Base-by-base conservation (phyloP, 177 flowering plant genomes). In the Tripterygium wilfordii region DNA sequence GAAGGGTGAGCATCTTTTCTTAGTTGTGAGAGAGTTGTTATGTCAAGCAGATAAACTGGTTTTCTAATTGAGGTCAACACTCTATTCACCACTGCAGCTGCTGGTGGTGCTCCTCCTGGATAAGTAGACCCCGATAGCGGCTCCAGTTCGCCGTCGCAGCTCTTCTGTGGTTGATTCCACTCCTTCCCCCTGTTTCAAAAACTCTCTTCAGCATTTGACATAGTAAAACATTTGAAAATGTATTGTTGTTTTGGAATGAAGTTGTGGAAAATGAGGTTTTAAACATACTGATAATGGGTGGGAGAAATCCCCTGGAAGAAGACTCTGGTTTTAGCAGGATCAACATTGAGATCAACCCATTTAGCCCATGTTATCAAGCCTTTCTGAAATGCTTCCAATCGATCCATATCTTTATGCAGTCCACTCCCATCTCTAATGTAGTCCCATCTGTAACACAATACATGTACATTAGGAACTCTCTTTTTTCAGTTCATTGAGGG, bases 291-390 rank as follows among this genome's bases (percentile, higher is more conserved):
- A 38, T 85, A 85, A 53, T 88, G 96, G 24, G 86, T 76, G 20
- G 98, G 96, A 57, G 95, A 88, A 37, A 88, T 88, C 24, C 95
- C 92, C 31, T 83, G 96, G 55, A 88, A 91, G 76, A 83, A 88
- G 40, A 91, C 92, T 57, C 59, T 79, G 15, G 98, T 91, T 38
- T 58, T 78, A 16, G 80, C 8, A 21, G 86, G 57, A 32, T 91
- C 86, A 13, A 88, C 66, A 18, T 72, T 79, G 10, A 13, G 48
- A 48, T 88, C 80, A 7, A 85, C 83, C 98, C 98, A 91, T 27
- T 52, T 64, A 2, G 57, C 92, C 98, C 98, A 90, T 3, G 98
- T 90, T 4, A 63, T 63, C 32, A 90, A 36, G 36, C 88, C 98
- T 54, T 72, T 81, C 21, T 59, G 57, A 45, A 62, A 91, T 4